Evolutionary conservation across 1,284 basidiomycete species (phyloP), one percentile per base, ranked within the genome.

Genomic region (Xerocomus nothofagi): DNA sequence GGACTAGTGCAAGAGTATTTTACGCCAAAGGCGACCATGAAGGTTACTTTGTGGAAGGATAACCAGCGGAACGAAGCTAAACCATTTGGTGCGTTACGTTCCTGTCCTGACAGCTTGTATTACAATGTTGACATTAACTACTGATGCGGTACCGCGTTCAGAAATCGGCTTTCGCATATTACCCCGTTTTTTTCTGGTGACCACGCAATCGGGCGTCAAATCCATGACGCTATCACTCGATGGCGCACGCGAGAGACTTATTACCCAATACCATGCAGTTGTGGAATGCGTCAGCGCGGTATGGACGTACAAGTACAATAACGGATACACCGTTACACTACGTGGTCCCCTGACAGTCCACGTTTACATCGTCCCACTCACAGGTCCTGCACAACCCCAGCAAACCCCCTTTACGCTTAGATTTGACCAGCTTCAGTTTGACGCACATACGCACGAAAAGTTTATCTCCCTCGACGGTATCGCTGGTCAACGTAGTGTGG

Each of bases 111-210:
- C 32, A 47, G 30, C 45, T 37, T n/a, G 1, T 29, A 45, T 43
- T 27, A 17, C 36, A 46, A 38, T 27, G 30, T 33, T 51, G 41
- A 54, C 43, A 38, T 57, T 51, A 53, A 51, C 56, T 51, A 41
- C 48, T 44, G 44, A 49, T n/a, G n/a, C 33, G 46, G 23, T 31
- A 39, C 44, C 45, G 39, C 47, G 44, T 51, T 41, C 64, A 90
- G 88, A 89, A 70, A 86, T 91, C 52, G 81, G 80, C 41, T 77
- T 82, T 39, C 82, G 84, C 21, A 87, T 90, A 50, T 72, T 91
- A 27, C 83, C 88, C n/a, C 82, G 87, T 31, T 89, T 90, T 69
- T 88, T 91, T 71, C 77, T 88, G 26, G 85, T 88, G 21, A 89
- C 86, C 0, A 83, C 82, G 4, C 84, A 88, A 62, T 88, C 88